Evolutionary conservation across 2,329 filamentous ascomycete genomes (phyloP).

Genomic region (Penicillium sp.): DNA sequence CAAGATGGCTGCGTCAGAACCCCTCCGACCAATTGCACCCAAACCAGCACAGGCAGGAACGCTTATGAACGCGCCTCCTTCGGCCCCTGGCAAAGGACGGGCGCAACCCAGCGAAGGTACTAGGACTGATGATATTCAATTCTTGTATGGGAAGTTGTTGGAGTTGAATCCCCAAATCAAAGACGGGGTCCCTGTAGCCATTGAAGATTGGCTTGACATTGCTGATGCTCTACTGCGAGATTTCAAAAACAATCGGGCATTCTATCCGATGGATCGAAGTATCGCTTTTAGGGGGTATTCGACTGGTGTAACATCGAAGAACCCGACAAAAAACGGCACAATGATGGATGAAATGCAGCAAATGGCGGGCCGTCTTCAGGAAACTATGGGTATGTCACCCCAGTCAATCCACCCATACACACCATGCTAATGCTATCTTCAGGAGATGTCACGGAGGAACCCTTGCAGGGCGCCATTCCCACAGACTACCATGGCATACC

Average conservation of each 20-base stretch:
- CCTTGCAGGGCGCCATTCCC: constrained; percentile 41
- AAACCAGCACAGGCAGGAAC: constrained; percentile 11
- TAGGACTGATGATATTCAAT: constrained; percentile 44
- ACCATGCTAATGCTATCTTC: constrained; percentile 13
- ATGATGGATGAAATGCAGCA: constrained; percentile 45
- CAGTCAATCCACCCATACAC: neutral
- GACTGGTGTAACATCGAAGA: constrained; percentile 40
- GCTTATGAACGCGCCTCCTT: constrained; percentile 18
- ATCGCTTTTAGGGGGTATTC: constrained; percentile 52
- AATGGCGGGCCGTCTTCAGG: constrained; percentile 46
- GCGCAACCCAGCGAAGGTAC: constrained; percentile 33
- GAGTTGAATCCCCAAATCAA: constrained; percentile 51
- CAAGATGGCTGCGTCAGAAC: constrained; percentile 21
- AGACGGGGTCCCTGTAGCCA: constrained; percentile 49
- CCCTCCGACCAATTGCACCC: constrained; percentile 21
- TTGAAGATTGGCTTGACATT: constrained; percentile 58
- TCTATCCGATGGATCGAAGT: constrained; percentile 56
- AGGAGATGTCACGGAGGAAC: constrained; percentile 28
- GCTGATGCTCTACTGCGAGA: constrained; percentile 59
- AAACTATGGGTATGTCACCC: constrained; percentile 36
- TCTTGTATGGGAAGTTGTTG: constrained; percentile 47
- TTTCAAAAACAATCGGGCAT: constrained; percentile 58
- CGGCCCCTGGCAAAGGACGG: constrained; percentile 15
- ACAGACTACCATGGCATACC: constrained; percentile 70
- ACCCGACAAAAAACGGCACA: constrained; percentile 34